These are phyloP conservation scores for Kodamaea jinghongensis DNA, from an alignment of 805 yeast genomes.

Conservation along the genomic window DNA sequence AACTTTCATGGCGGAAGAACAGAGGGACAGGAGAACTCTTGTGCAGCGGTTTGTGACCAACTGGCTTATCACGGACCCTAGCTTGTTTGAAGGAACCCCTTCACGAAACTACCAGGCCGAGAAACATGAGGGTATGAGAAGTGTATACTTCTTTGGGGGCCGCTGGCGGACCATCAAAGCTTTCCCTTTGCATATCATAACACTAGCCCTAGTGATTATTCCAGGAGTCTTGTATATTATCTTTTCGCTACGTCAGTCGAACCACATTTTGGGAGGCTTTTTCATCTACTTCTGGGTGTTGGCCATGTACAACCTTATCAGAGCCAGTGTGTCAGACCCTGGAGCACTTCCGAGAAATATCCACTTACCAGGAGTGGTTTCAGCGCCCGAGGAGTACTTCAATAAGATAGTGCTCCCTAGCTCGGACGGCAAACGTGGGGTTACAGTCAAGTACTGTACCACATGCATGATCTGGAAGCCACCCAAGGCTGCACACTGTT, in stretches of 20 bases:
- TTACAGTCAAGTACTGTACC: slow-evolving; percentile 53
- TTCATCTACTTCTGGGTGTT: slow-evolving; percentile 59
- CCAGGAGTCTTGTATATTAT: slow-evolving; percentile 54
- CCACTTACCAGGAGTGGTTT: slow-evolving; percentile 42
- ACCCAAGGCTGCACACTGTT: slow-evolving; percentile 67
- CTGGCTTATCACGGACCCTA: slow-evolving; percentile 28
- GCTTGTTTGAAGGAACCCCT: slow-evolving; percentile 6
- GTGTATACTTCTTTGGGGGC: slow-evolving; percentile 64
- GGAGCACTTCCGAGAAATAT: slow-evolving; percentile 68
- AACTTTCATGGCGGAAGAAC: too few relatives aligned
- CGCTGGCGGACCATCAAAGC: slow-evolving; percentile 46
- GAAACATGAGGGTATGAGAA: slow-evolving; percentile 27
- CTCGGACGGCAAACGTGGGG: slow-evolving; percentile 24
- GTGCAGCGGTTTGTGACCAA: slow-evolving; percentile 16
- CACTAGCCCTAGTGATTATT: slow-evolving; percentile 31
- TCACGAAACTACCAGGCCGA: slow-evolving; percentile 44
- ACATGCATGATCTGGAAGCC: slow-evolving; percentile 65
- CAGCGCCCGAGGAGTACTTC: slow-evolving; percentile 19
- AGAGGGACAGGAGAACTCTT: slow-evolving; percentile 1
- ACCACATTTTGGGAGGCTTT: slow-evolving; percentile 27
- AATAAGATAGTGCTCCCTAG: slow-evolving; percentile 21
- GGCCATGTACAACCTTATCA: slow-evolving; percentile 46
- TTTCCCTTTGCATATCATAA: slow-evolving; percentile 39
- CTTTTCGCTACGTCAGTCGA: slow-evolving; percentile 13
- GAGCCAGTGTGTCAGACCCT: slow-evolving; percentile 62